Evolutionary conservation across 2,329 filamentous ascomycete species (phyloP), one percentile per base, ranked within the genome.

Genomic region (Raffaelea arxii): DNA sequence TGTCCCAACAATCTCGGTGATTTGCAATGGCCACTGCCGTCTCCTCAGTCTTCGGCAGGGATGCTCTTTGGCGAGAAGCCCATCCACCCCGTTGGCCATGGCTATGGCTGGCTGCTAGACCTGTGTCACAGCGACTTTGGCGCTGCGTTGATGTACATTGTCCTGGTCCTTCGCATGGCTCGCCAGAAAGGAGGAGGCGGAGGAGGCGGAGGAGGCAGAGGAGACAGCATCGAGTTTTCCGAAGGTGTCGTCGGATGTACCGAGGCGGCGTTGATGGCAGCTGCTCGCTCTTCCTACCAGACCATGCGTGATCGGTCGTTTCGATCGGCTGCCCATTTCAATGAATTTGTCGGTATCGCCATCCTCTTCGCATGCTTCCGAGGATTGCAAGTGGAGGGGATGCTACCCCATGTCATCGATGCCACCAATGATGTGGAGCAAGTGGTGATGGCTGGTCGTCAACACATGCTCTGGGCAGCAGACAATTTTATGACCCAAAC

Each of bases 41-140:
- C n/a, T n/a, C n/a, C n/a, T n/a, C n/a, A n/a, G n/a, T n/a, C n/a
- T n/a, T n/a, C n/a, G n/a, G n/a, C n/a, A n/a, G n/a, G n/a, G n/a
- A n/a, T n/a, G n/a, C n/a, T n/a, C n/a, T n/a, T n/a, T n/a, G n/a
- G n/a, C n/a, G n/a, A n/a, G n/a, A n/a, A n/a, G n/a, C n/a, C n/a
- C n/a, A n/a, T n/a, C n/a, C n/a, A n/a, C n/a, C n/a, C n/a, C n/a
- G n/a, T n/a, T n/a, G n/a, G n/a, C n/a, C n/a, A n/a, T n/a, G n/a
- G n/a, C n/a, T n/a, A n/a, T 1, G 25, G 32, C 25, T 58, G 55
- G 52, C 50, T 59, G 3, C 38, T 56, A 6, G 51, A 58, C 36
- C 42, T 60, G 4, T 56, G 54, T 46, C 54, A 55, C 32, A 57
- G 56, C 41, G 52, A 56, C 48, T 58, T 58, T 41, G 50, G 46